Evolutionary conservation across 2,329 filamentous ascomycete genomes (phyloP).

Genomic region (Calonectria honghensis): DNA sequence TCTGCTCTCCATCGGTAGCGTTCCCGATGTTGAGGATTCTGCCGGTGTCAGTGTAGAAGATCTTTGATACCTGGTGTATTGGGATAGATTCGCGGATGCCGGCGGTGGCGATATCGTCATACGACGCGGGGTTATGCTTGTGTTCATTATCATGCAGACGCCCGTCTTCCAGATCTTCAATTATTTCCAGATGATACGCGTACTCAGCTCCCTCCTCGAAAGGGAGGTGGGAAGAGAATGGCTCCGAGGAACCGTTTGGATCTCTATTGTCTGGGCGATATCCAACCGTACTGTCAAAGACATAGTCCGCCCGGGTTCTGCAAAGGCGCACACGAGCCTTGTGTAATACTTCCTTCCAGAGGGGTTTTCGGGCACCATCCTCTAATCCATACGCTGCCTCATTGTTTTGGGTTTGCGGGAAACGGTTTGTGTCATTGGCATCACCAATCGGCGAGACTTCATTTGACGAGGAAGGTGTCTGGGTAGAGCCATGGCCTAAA

Average conservation of each 20-base stretch:
- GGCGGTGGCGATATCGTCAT: constrained; percentile 64
- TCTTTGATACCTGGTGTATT: constrained; percentile 82
- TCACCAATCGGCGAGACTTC: constrained; percentile 22
- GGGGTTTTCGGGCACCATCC: constrained; percentile 74
- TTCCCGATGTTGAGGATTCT: constrained; percentile 87
- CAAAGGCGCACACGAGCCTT: constrained; percentile 90
- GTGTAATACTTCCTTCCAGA: constrained; percentile 98
- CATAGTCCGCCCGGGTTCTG: constrained; percentile 72
- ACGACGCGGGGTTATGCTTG: constrained; percentile 54
- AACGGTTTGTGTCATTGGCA: constrained; percentile 14
- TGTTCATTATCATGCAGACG: constrained; percentile 68
- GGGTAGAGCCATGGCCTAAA: constrained; percentile 78
- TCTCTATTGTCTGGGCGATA: constrained; percentile 37
- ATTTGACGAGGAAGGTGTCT: constrained; percentile 37
- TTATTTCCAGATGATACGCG: constrained; percentile 86
- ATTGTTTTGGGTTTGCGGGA: background rate
- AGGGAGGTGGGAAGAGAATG: constrained; percentile 27
- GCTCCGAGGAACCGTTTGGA: constrained; percentile 2
- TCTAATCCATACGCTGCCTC: constrained; percentile 54
- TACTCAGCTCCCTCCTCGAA: constrained; percentile 66
- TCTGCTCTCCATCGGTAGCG: constrained; percentile 68
- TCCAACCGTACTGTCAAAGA: constrained; percentile 49
- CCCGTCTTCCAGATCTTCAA: constrained; percentile 84
- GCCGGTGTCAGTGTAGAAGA: constrained; percentile 94
- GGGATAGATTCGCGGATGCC: constrained; percentile 74